phyloP scores from a whole-genome alignment of 2,329 filamentous ascomycete genomes.

The Zasmidium angulare region DNA sequence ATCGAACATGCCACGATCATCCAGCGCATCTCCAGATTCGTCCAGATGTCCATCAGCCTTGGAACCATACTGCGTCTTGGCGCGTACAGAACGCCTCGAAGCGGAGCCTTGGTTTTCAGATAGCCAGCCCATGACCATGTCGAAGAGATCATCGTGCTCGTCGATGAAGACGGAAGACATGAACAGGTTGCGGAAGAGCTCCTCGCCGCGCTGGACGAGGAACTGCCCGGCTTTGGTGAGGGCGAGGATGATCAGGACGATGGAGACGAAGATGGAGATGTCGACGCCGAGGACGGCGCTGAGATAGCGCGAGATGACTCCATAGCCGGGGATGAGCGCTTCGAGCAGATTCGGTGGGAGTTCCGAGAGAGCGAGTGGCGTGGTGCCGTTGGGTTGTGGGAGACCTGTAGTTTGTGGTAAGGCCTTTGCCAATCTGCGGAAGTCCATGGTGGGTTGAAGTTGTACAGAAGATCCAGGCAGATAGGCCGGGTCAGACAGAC shows the following conservation, averaged over 20 bases:
- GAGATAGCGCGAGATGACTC: slow-evolving; percentile 46
- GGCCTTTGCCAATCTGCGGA: slow-evolving; percentile 25
- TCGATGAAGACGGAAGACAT: slow-evolving; percentile 48
- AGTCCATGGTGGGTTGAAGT: slow-evolving; percentile 28
- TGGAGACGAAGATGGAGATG: slow-evolving; percentile 47
- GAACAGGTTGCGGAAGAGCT: slow-evolving; percentile 38
- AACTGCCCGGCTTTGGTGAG: slow-evolving; percentile 40
- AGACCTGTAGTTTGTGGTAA: slow-evolving; percentile 12
- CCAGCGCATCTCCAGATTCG: slow-evolving; percentile 37
- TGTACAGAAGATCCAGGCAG: too few species aligned
- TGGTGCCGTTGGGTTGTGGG: slow-evolving; percentile 13
- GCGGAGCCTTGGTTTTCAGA: slow-evolving; percentile 41
- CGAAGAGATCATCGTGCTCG: slow-evolving; percentile 46
- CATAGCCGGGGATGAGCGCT: slow-evolving; percentile 52
- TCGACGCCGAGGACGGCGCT: slow-evolving; percentile 47
- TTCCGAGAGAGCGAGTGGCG: slow-evolving; percentile 29
- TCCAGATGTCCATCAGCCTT: slow-evolving; percentile 37
- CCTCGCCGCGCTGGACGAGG: slow-evolving; percentile 34
- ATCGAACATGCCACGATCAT: slow-evolving; percentile 48
- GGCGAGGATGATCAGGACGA: slow-evolving; percentile 44
- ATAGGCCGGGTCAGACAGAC: too few species aligned
- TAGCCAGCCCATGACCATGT: slow-evolving; percentile 46
- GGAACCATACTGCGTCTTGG: slow-evolving; percentile 40
- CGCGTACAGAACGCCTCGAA: slow-evolving; percentile 38
- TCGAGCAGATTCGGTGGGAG: slow-evolving; percentile 51